phyloP scores from a whole-genome alignment of 2,329 filamentous ascomycete genomes.

The Podosphaera xanthii region DNA sequence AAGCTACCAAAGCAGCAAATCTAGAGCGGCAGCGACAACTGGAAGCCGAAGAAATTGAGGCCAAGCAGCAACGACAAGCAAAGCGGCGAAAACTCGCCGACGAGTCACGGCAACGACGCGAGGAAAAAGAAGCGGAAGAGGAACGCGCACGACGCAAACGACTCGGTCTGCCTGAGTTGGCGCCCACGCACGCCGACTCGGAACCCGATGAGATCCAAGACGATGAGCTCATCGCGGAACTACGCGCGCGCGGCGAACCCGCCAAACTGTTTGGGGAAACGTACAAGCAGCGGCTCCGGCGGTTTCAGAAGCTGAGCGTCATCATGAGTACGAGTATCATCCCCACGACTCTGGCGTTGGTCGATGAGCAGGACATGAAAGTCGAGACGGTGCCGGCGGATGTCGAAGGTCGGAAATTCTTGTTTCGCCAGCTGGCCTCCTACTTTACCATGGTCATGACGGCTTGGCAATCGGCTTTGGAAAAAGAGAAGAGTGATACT shows the following conservation, averaged over 20 bases:
- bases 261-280: slow-evolving; percentile 59
- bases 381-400: slow-evolving; percentile 42
- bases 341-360: slow-evolving; percentile 57
- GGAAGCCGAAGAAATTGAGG: slow-evolving; percentile 62
- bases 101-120: slow-evolving; percentile 44
- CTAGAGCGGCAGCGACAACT: slow-evolving; percentile 62
- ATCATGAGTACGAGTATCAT: slow-evolving; percentile 55
- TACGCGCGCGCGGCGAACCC: slow-evolving; percentile 55
- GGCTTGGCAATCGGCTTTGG: slow-evolving; percentile 66
- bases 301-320: slow-evolving; percentile 43
- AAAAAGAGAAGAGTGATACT: slow-evolving; percentile 38
- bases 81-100: slow-evolving; percentile 65
- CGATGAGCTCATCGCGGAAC: slow-evolving; percentile 40
- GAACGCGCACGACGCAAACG: slow-evolving; percentile 52
- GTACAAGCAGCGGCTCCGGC: slow-evolving; percentile 41
- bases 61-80: slow-evolving; percentile 48
- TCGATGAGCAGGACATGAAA: slow-evolving; percentile 78
- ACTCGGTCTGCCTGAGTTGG: slow-evolving; percentile 57
- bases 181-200: slow-evolving; percentile 25
- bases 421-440: slow-evolving; percentile 73
- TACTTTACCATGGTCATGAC: slow-evolving; percentile 93
- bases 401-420: slow-evolving; percentile 38
- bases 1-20: slow-evolving; percentile 46
- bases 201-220: slow-evolving; percentile 42
- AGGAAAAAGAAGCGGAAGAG: slow-evolving; percentile 51